Conservation (phyloP, 2,329 filamentous ascomycete genomes). For the Diatrype stigma region DNA sequence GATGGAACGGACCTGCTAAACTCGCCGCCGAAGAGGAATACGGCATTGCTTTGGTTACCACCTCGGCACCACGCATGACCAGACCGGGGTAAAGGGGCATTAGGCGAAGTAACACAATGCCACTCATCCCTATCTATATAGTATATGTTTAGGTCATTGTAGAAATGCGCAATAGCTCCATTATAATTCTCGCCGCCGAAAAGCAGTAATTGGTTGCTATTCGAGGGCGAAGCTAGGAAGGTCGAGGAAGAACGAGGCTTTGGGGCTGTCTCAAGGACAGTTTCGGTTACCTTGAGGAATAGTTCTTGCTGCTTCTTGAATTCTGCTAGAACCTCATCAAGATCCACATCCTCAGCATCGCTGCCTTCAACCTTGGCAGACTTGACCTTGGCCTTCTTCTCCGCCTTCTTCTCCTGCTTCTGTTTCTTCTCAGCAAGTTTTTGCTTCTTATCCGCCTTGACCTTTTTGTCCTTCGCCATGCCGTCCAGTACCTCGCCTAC, state of each 20-base stretch:
- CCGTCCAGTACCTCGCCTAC: background rate
- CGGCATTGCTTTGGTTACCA: slow-evolving; percentile 71
- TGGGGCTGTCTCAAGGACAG: slow-evolving; percentile 65
- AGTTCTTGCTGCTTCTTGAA: slow-evolving; percentile 91
- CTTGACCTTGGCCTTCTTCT: slow-evolving; percentile 76
- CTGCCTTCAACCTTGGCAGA: slow-evolving; percentile 71
- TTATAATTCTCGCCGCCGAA: slow-evolving; percentile 98
- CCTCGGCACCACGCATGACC: slow-evolving; percentile 94
- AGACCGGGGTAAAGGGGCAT: slow-evolving; percentile 82
- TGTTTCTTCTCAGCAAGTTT: slow-evolving; percentile 59
- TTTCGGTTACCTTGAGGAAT: slow-evolving; percentile 90
- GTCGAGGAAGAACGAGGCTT: slow-evolving; percentile 75
- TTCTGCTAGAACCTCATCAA: slow-evolving; percentile 88
- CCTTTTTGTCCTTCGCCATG: slow-evolving; percentile 45
- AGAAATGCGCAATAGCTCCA: slow-evolving; percentile 74
- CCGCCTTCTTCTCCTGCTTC: slow-evolving; percentile 85
- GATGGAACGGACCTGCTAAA: slow-evolving; percentile 63
- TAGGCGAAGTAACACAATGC: slow-evolving; percentile 85
- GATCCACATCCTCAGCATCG: slow-evolving; percentile 86
- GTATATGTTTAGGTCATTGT: slow-evolving; percentile 64
- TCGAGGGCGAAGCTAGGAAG: slow-evolving; percentile 78
- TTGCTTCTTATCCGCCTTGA: slow-evolving; percentile 40
- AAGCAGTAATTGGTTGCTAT: slow-evolving; percentile 81
- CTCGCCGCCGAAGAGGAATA: slow-evolving; percentile 94
- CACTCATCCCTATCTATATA: slow-evolving; percentile 84